Base-by-base conservation (phyloP, 331 rosid genomes). In the Stylosanthes scabra region DNA sequence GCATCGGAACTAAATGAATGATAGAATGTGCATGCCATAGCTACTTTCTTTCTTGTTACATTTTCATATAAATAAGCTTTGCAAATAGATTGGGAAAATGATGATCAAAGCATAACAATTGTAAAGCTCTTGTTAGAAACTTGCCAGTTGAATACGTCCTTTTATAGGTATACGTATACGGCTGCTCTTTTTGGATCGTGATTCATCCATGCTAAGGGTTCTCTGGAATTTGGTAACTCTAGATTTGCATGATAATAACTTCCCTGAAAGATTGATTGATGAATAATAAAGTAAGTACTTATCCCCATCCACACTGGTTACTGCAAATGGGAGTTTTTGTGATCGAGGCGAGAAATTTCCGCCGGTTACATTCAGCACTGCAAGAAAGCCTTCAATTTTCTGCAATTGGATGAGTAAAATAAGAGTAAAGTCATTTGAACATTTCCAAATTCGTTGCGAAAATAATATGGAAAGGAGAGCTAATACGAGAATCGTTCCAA, bases 61-160 rank as follows among this genome's bases (percentile, higher is more conserved):
- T 41, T 16, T 3, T 31, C n/a, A n/a, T n/a, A n/a, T n/a, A n/a
- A n/a, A n/a, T n/a, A n/a, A n/a, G n/a, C n/a, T n/a, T n/a, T n/a
- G n/a, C n/a, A n/a, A n/a, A n/a, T n/a, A n/a, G 29, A 71, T 50
- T 2, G 20, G 62, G 29, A 12, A n/a, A 49, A 70, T 54, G 28
- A 40, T 77, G 52, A 47, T n/a, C 69, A 52, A 41, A 62, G 27
- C 58, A 25, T 25, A 12, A 70, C 34, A 78, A 44, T 42, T 72
- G 75, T 12, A 25, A 58, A 60, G 72, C 70, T 47, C 49, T n/a
- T 41, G 11, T 12, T 10, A 60, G 83, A 15, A 42, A 73, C 72
- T 47, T 88, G 90, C 99, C 88, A 95, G 81, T 74, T 95, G 98
- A 77, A 92, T 80, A 9, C 97, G 81, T 59, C 99, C 99, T 83